A percentile compares a stretch with the other conserved stretches of the same genome.
Conservation (phyloP, 23 red algal genomes). For the Agarophyton chilense region DNA sequence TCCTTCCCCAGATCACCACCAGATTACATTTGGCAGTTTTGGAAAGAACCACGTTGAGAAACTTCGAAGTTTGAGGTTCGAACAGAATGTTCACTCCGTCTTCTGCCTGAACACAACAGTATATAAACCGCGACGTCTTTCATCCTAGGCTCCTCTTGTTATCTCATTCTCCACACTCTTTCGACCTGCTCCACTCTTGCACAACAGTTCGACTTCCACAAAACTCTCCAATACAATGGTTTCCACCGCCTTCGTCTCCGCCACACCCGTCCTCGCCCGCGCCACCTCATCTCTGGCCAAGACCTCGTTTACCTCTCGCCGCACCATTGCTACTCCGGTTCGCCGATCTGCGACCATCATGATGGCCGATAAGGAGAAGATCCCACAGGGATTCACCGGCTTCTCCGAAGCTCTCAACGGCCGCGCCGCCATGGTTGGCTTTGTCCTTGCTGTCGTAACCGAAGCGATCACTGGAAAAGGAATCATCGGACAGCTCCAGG, state of each 20-base stretch:
- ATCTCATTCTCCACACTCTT: too few relatives aligned
- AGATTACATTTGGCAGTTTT: background rate
- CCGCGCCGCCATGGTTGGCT: constrained; percentile 55
- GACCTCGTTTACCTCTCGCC: constrained; percentile 40
- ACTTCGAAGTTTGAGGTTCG: too few relatives aligned
- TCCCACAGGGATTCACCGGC: constrained; percentile 52
- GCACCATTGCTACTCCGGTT: background rate
- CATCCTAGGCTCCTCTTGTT: too few relatives aligned
- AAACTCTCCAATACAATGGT: too few relatives aligned
- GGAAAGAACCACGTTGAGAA: background rate
- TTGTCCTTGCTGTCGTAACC: constrained; percentile 42
- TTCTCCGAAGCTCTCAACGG: constrained; percentile 69
- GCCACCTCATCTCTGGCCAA: background rate
- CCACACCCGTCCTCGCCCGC: constrained; percentile 39
- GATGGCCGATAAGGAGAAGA: constrained; percentile 41
- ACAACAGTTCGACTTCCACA: too few relatives aligned
- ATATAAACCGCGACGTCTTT: too few relatives aligned
- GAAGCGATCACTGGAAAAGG: constrained; percentile 63
- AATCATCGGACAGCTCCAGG: constrained; percentile 44
- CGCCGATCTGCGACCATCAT: constrained; percentile 4
- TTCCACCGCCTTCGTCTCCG: constrained; percentile 53
- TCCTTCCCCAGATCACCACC: background rate
- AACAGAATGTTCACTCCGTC: too few relatives aligned
- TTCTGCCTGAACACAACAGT: too few relatives aligned
- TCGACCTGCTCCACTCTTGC: too few relatives aligned